Conservation (phyloP, 192 early-diverging fungal genomes). For the Paraglomus brasilianum region DNA sequence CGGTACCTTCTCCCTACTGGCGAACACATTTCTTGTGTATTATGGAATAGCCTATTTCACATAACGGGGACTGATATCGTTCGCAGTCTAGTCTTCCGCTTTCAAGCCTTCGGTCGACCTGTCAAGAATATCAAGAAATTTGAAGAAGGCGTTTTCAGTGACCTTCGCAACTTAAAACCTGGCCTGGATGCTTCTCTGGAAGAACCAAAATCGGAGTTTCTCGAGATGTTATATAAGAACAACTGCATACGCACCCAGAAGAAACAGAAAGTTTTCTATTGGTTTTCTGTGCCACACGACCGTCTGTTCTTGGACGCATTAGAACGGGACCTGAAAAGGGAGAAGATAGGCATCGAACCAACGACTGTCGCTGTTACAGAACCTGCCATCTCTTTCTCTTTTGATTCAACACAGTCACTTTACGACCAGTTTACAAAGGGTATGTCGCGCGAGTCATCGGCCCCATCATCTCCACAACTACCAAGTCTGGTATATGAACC, state of each 20-base stretch:
- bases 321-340: slow-evolving; percentile 94
- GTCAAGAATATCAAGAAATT: slow-evolving; percentile 93
- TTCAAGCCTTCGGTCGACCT: slow-evolving; percentile 85
- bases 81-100: slow-evolving; percentile 83
- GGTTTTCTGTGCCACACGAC: slow-evolving; percentile 95
- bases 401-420: slow-evolving; percentile 57
- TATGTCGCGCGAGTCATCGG: slow-evolving; percentile 34
- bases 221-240: slow-evolving; percentile 94
- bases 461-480: slow-evolving; percentile 31
- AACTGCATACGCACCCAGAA: slow-evolving; percentile 97
- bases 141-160: slow-evolving; percentile 97
- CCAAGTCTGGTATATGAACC: slow-evolving; percentile 28
- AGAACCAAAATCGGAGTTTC: slow-evolving; percentile 88
- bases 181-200: slow-evolving; percentile 91
- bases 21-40: slow-evolving; percentile 88
- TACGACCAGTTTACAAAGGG: slow-evolving; percentile 53
- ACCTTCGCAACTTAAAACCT: slow-evolving; percentile 92
- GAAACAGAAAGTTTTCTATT: slow-evolving; percentile 99
- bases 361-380: slow-evolving; percentile 75
- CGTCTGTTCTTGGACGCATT: slow-evolving; percentile 93
- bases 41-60: slow-evolving; percentile 91
- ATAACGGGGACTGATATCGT: slow-evolving; percentile 98
- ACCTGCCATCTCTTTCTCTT: slow-evolving; percentile 63
- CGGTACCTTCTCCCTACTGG: slow-evolving; percentile 75
- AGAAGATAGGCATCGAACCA: slow-evolving; percentile 79